Conservation (phyloP, 1,284 basidiomycete species). For the Tilletiopsis washingtonensis region DNA sequence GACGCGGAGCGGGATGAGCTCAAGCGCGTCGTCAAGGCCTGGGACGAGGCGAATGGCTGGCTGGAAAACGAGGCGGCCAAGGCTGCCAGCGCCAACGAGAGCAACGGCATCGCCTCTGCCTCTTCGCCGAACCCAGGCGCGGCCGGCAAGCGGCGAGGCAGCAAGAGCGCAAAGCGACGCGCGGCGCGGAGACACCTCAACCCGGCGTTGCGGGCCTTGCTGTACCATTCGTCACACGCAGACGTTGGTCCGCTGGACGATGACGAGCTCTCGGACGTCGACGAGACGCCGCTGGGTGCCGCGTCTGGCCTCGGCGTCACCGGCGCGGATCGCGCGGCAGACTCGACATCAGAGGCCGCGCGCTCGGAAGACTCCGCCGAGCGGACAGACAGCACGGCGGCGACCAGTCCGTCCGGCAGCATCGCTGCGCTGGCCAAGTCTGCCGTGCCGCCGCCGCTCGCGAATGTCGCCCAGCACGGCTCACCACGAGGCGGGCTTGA, state of each 20-base stretch:
- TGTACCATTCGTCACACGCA: conserved; percentile 10
- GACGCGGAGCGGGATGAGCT: conserved; percentile 69
- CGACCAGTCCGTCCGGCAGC: not conserved
- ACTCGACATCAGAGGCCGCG: no score
- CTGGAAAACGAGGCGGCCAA: conserved; percentile 45
- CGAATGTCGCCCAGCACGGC: conserved; percentile 7
- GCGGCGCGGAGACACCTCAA: conserved; percentile 24
- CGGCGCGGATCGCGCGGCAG: no score
- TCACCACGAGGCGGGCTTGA: not conserved
- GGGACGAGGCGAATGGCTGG: conserved; percentile 59
- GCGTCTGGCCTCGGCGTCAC: no score
- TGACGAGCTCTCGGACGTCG: no score
- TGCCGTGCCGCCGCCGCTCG: not conserved
- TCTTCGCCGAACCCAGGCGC: not conserved
- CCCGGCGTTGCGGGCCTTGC: conserved; percentile 21
- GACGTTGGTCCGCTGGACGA: not conserved
- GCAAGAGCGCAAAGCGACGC: conserved; percentile 8
- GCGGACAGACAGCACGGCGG: no score
- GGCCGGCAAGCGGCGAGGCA: not conserved
- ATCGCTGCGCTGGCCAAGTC: conserved; percentile 3
- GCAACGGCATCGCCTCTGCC: not conserved
- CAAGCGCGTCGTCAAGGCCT: conserved; percentile 66
- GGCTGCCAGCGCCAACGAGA: not conserved
- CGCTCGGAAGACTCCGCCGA: no score
- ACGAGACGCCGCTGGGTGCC: no score